Evolutionary conservation across 805 yeast genomes (phyloP).

Genomic region (Candida xiaguanensis): DNA sequence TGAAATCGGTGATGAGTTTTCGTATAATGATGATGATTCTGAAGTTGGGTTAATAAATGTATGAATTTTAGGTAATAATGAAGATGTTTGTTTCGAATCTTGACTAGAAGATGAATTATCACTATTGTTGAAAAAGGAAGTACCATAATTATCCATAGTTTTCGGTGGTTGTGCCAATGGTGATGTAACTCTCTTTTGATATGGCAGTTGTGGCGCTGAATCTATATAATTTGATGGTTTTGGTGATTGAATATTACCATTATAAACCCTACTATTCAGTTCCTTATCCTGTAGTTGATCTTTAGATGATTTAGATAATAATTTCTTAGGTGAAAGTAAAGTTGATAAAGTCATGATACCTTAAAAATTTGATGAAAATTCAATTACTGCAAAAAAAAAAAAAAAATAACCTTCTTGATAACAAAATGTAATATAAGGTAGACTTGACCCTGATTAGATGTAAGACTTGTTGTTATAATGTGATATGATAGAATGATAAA

Average conservation of each 20-base stretch:
- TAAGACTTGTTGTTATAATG: too few relatives aligned
- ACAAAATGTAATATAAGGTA: background rate
- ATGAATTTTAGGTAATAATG: conserved; percentile 2
- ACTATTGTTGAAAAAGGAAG: background rate
- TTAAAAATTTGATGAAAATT: background rate
- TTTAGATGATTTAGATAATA: conserved; percentile 3
- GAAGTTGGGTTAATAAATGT: conserved; percentile 2
- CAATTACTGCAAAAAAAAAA: background rate
- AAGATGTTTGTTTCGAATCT: conserved; percentile 3
- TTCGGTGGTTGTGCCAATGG: conserved; percentile 11
- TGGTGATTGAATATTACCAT: conserved; percentile 6
- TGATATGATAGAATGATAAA: too few relatives aligned
- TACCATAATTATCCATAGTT: conserved; percentile 5
- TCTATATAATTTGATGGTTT: background rate
- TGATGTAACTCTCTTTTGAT: conserved; percentile 1
- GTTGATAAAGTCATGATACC: conserved; percentile 1
- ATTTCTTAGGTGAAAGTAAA: conserved; percentile 3
- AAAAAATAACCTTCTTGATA: background rate
- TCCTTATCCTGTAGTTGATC: background rate
- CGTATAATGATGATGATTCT: conserved; percentile 5
- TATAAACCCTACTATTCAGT: background rate
- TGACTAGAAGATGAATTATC: background rate
- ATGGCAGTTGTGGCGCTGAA: conserved; percentile 4
- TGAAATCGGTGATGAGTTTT: conserved; percentile 1
- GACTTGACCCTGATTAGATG: too few relatives aligned